Evolutionary conservation across 1,139 yeast species (phyloP), one percentile per base, ranked within the genome.

Genomic region (Yamadazyma conglobata): DNA sequence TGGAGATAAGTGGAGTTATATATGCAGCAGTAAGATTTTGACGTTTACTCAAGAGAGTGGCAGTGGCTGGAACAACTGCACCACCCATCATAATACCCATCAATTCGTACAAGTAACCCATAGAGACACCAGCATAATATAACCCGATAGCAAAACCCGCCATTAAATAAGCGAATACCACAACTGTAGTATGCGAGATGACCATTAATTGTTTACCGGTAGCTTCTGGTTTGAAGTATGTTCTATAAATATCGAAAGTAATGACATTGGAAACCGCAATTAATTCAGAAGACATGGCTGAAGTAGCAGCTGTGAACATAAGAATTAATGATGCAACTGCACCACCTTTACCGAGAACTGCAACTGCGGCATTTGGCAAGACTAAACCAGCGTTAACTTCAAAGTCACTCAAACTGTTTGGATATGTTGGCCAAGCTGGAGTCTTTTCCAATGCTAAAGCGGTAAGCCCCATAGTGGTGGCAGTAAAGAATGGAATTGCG

Each of bases 31-130:
- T 52, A 29, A 57, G 56, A 50, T 83, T 83, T 58, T 80, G 87
- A 31, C 72, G 74, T 19, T 57, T 64, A 64, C 91, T 84, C 45
- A 85, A 71, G 33, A 88, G 60, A 0, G 94, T 78, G 44, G 82
- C 58, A 3, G 82, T 75, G 13, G 85, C 74, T 5, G 95, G 94
- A 28, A 85, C 56, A 5, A 88, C 95, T 15, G 89, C 95, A 34
- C 93, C 79, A 15, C 93, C 83, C 44, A 88, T 85, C 30, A 88
- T 78, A 34, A 85, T 75, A 31, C 95, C 95, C 88, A 87, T 86
- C 41, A 88, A 65, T 54, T 86, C 87, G 52, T 84, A 84, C 32
- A 88, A 68, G 58, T 81, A 84, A 10, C 95, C 95, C 85, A 88
- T 81, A 17, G 86, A 75, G 29, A 87, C 79, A 12, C 81, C 83